Base-by-base conservation (phyloP, 2,329 filamentous ascomycete genomes). In the Fusarium tricinctum region DNA sequence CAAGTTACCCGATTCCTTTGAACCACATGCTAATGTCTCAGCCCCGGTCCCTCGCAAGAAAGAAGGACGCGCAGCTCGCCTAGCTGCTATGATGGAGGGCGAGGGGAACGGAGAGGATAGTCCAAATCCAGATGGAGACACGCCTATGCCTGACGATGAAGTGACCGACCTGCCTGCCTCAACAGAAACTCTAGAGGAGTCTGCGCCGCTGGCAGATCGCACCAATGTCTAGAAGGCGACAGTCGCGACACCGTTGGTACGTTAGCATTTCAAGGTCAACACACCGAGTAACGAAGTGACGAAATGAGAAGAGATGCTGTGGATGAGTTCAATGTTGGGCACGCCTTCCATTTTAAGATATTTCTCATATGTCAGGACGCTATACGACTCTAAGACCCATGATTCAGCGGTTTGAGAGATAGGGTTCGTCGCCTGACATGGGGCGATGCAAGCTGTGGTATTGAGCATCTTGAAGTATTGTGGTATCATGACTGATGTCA, bases 11-110 rank as follows among this genome's bases (percentile, higher is more conserved):
- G 1, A 14, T 8, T 5, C 6, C 2, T 33, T 17, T 9, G 2
- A 15, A 20, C 12, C 33, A 22, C 13, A 14, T 35, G 20, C 58
- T 69, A 42, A 74, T 46, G 40, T 72, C 52, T 5, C 38, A 84
- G 83, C 84, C 14, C 84, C 84, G 7, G 81, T 85, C 14, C 84
- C 84, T 30, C 80, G 84, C 44, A 86, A 86, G 76, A 86, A 86
- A 70, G 84, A 86, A 76, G 84, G 84, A 33, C 81, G 84, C 9
- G 84, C 84, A n/a, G 84, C 84, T 39, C 81, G 84, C 17, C 74
- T 86, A 22, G 84, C 84, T 13, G 83, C 83, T 30, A 82, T 86
- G 79, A 83, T 85, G 81, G 81, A 83, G 61, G 77, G 78, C 19
- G 81, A 83, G 58, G 77, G 78, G 20, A 81, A 83, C 51, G 79